A percentile compares a stretch with the other conserved stretches of the same genome.
These are phyloP conservation scores for Candida sithepensis DNA, from an alignment of 805 yeast species.

Conservation along the genomic window DNA sequence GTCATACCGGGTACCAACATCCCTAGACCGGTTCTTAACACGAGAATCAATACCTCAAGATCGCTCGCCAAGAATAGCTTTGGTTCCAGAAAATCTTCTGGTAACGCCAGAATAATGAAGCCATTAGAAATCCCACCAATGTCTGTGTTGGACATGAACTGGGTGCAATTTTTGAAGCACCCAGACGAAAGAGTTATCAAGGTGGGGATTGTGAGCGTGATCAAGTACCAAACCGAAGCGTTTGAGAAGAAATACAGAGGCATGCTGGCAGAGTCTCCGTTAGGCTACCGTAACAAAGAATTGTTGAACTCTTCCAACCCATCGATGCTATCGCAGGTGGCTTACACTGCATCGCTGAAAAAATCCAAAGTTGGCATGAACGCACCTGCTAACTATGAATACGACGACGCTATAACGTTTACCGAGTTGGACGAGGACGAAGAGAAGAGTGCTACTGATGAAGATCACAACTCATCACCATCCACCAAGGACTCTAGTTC, in stretches of 20 bases:
- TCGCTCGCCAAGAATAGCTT: constrained; percentile 10
- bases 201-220: constrained; percentile 50
- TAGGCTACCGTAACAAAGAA: constrained; percentile 44
- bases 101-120: constrained; percentile 5
- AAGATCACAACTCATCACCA: constrained; percentile 3
- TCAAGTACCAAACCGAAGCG: constrained; percentile 39
- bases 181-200: constrained; percentile 59
- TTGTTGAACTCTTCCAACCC: constrained; percentile 21
- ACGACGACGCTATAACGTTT: constrained; percentile 28
- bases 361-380: not conserved
- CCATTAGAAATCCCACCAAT: constrained; percentile 40
- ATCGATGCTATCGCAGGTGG: constrained; percentile 15
- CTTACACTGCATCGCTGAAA: not conserved
- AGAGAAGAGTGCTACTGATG: constrained; percentile 16
- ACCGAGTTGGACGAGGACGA: constrained; percentile 18
- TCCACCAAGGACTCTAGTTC: constrained; percentile 1
- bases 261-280: constrained; percentile 54
- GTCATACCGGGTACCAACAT: constrained; percentile 60
- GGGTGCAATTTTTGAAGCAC: constrained; percentile 51
- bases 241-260: constrained; percentile 61
- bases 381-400: constrained; percentile 10
- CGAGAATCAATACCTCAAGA: constrained; percentile 25
- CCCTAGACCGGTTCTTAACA: constrained; percentile 46
- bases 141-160: constrained; percentile 53
- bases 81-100: constrained; percentile 5